phyloP scores from a whole-genome alignment of 495 filamentous ascomycete genomes.

The Penicillium antarcticum region DNA sequence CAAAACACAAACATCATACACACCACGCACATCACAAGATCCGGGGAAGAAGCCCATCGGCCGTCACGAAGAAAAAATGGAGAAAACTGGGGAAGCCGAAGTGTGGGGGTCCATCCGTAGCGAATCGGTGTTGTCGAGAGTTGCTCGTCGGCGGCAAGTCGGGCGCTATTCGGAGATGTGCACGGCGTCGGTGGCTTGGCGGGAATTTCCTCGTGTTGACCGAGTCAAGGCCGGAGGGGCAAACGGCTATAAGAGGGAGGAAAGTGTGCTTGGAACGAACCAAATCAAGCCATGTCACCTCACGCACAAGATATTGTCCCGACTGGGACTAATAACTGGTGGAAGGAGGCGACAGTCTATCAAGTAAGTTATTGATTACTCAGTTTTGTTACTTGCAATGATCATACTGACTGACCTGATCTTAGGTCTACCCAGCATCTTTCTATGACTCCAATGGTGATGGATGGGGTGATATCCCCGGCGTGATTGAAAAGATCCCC shows the following conservation, averaged over 20 bases:
- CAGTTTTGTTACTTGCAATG: slow-evolving; percentile 10
- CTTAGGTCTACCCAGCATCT: slow-evolving; percentile 19
- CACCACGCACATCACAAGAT: neutral
- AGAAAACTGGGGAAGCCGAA: slow-evolving; percentile 6
- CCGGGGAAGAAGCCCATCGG: slow-evolving; percentile 10
- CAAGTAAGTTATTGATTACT: slow-evolving; percentile 33
- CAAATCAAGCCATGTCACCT: slow-evolving; percentile 11
- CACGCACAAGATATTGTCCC: slow-evolving; percentile 11
- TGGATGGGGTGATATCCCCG: slow-evolving; percentile 57
- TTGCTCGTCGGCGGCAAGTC: slow-evolving; percentile 4
- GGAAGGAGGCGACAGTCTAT: slow-evolving; percentile 47
- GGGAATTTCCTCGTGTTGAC: neutral
- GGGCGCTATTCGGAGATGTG: slow-evolving; percentile 7
- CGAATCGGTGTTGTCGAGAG: neutral
- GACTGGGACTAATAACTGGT: slow-evolving; percentile 29
- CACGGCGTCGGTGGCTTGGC: slow-evolving; percentile 4
- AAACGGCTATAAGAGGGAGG: neutral
- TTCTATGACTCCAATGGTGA: slow-evolving; percentile 56
- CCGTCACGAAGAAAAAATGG: slow-evolving; percentile 4
- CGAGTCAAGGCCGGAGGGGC: neutral
- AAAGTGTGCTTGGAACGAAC: neutral
- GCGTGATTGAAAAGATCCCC: slow-evolving; percentile 51
- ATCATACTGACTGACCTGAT: no score
- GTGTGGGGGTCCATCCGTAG: neutral
- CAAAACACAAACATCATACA: neutral